phyloP scores from a whole-genome alignment of 768 basidiomycete species.

The Coprinopsis sp. region DNA sequence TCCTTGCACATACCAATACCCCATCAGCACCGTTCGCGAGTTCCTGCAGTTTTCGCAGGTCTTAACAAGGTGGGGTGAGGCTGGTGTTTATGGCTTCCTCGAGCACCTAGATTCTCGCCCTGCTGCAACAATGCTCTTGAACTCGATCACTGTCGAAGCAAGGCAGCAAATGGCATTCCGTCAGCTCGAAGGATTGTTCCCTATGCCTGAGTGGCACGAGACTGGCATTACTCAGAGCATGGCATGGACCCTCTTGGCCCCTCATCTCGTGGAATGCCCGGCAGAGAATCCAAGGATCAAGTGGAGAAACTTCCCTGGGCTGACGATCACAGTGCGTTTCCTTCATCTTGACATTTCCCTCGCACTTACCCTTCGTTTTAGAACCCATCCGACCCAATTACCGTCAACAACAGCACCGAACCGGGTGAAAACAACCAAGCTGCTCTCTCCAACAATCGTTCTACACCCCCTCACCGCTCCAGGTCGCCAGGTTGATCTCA shows the following conservation, averaged over 20 bases:
- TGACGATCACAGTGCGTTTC: constrained; percentile 41
- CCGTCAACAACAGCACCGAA: constrained; percentile 17
- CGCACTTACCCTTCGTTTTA: constrained; percentile 2
- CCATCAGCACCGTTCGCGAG: constrained; percentile 51
- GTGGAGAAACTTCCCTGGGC: constrained; percentile 53
- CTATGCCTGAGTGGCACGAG: constrained; percentile 55
- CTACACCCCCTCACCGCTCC: constrained; percentile 39
- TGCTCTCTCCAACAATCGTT: constrained; percentile 52
- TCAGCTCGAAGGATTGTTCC: constrained; percentile 57
- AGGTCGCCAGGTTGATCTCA: constrained; percentile 41
- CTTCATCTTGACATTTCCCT: constrained; percentile 4
- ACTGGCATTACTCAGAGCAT: constrained; percentile 57
- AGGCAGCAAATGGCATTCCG: constrained; percentile 65
- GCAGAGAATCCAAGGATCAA: constrained; percentile 45
- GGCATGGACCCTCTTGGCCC: constrained; percentile 58
- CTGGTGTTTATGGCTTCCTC: constrained; percentile 62
- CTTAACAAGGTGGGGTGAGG: constrained; percentile 52
- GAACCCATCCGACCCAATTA: constrained; percentile 23
- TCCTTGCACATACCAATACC: constrained; percentile 54
- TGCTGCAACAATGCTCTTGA: constrained; percentile 45
- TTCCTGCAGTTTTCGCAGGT: constrained; percentile 60
- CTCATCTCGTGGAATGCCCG: constrained; percentile 50
- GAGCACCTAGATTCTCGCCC: constrained; percentile 56
- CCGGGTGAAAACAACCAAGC: constrained; percentile 36
- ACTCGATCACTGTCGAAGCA: constrained; percentile 57